Evolutionary conservation across 495 filamentous ascomycete genomes (phyloP).

Genomic region (Aspergillus sclerotiicarbonarius): DNA sequence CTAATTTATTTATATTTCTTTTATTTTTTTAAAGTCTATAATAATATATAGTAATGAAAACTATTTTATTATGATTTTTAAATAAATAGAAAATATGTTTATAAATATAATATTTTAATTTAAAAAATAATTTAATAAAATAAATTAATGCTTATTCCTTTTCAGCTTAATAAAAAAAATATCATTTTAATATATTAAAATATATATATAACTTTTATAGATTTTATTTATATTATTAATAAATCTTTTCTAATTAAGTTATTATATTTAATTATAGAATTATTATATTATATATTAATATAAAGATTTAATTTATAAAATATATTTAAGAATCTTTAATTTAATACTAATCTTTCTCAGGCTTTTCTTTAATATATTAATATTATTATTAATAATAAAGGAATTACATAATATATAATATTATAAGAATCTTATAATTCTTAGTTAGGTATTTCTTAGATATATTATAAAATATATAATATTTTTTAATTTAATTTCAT

Average conservation of each 20-base stretch:
- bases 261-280: too few relatives aligned
- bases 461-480: not conserved
- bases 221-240: not conserved
- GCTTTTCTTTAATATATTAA: not conserved
- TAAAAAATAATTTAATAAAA: slow-evolving; percentile 2
- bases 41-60: not conserved
- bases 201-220: slow-evolving; percentile 1
- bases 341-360: not conserved
- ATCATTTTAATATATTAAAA: not conserved
- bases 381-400: not conserved
- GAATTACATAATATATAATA: not conserved
- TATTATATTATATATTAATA: too few relatives aligned
- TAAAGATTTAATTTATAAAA: not conserved
- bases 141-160: not conserved
- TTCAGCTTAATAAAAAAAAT: not conserved
- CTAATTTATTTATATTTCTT: too few relatives aligned
- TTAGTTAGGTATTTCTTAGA: not conserved
- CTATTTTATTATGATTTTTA: not conserved
- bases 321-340: not conserved
- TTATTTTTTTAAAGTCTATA: too few relatives aligned
- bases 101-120: not conserved
- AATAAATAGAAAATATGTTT: not conserved
- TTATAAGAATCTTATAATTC: not conserved
- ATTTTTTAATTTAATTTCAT: not conserved
- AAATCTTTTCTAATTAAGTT: too few relatives aligned